Evolutionary conservation across 1,139 yeast species (phyloP), one percentile per base, ranked within the genome.

Genomic region (Diutina pseudorugosa): DNA sequence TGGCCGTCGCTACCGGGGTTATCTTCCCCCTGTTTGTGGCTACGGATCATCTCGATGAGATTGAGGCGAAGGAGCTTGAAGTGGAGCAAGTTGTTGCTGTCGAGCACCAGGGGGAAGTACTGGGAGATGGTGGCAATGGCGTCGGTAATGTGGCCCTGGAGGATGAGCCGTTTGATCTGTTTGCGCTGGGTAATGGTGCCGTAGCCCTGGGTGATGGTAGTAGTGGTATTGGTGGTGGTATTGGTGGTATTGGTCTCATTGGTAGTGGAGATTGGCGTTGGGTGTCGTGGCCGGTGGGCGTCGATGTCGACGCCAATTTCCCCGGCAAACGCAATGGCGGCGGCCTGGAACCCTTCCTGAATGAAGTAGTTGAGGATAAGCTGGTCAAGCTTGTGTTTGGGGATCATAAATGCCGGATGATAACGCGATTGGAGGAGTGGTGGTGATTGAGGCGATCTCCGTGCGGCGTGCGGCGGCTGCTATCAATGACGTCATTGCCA

Each of bases 31-130:
- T 41, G 51, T 57, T 77, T 76, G 56, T 82, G 82, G 40, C 61
- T 63, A 52, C 86, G 63, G 40, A 83, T 82, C 79, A 80, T 80
- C 62, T 83, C 89, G 42, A 83, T 78, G 53, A 83, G 65, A 57
- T 79, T 80, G 54, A 84, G 66, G 52, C 86, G 69, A 52, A 83
- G 64, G 44, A 85, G 65, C 62, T 80, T 79, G 65, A 83, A 84
- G 60, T 83, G 83, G n/a, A 84, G 66, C 42, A 76, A 66, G 55
- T 77, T 77, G 58, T 80, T 79, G 40, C 73, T 66, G 56, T 80
- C 85, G 27, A 82, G 65, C 19, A 82, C 66, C 1, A 75, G 70
- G 0, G 87, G 86, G 61, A 75, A 81, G 52, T 72, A 64, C 51
- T 70, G 65, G 57, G 76, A 74, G 20, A 81, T 70, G 53, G 69